Conservation (phyloP, 176 grass and related monocot genomes). For the Poa annua region DNA sequence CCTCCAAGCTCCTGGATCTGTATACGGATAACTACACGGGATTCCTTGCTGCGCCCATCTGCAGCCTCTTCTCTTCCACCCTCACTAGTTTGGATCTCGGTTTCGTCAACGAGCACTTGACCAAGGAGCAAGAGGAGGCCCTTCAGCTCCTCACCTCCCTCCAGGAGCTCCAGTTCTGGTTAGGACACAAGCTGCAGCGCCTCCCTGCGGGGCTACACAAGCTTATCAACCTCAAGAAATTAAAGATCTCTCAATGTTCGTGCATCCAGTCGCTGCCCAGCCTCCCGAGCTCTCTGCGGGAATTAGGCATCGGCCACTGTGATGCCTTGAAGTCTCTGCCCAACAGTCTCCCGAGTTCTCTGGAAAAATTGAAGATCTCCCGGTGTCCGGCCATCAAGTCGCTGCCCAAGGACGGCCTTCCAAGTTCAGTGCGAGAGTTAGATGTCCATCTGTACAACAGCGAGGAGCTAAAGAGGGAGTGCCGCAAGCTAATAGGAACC, state of each 20-base stretch:
- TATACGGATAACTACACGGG: too few relatives aligned
- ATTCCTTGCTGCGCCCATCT: not conserved
- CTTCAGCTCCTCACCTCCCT: conserved; percentile 8
- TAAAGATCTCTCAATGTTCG: accelerated
- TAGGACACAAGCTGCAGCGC: not conserved
- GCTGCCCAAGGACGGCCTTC: not conserved
- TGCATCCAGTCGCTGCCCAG: not conserved
- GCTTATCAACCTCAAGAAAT: not conserved
- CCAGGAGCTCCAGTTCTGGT: accelerated
- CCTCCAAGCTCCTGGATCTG: not conserved
- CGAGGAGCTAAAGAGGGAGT: not conserved
- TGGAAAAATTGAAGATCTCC: not conserved
- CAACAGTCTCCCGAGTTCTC: not conserved
- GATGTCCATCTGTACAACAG: not conserved
- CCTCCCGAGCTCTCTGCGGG: not conserved
- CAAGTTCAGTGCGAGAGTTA: not conserved
- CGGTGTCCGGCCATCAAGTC: not conserved
- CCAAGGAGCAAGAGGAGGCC: not conserved
- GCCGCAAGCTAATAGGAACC: not conserved
- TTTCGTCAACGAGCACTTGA: not conserved
- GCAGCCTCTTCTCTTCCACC: conserved; percentile 6
- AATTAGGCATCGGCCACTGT: not conserved
- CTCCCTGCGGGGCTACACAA: conserved; percentile 9
- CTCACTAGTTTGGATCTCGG: not conserved
- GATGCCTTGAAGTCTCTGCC: not conserved